Evolutionary conservation across 1,139 yeast species (phyloP).

Genomic region (Debaryomycetaceae sp.): DNA sequence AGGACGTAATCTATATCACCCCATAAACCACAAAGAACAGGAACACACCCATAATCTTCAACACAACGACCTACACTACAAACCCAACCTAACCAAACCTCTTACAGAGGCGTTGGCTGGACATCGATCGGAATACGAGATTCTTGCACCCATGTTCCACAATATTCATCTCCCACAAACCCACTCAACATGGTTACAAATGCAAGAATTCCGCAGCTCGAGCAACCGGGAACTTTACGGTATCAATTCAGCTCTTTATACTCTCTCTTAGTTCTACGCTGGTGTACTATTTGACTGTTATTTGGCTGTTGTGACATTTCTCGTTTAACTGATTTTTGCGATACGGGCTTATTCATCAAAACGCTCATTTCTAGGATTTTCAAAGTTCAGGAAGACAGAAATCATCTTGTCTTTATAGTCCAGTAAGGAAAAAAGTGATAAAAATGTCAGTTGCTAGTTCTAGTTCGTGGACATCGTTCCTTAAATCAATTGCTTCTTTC

Average conservation of each 20-base stretch:
- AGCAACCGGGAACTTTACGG: too few species aligned
- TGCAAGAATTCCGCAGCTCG: neutral
- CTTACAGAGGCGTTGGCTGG: too few species aligned
- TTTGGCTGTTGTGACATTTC: neutral
- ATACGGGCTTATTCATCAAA: neutral
- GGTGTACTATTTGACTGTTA: neutral
- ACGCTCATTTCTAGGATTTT: neutral
- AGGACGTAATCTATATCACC: too few species aligned
- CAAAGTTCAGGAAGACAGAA: neutral
- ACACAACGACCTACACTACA: too few species aligned
- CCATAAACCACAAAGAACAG: too few species aligned
- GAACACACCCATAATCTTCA: too few species aligned
- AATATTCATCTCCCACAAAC: neutral
- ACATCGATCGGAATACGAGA: too few species aligned
- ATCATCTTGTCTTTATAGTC: neutral
- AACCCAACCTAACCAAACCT: too few species aligned
- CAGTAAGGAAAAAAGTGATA: neutral
- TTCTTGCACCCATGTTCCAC: neutral
- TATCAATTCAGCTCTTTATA: too few species aligned
- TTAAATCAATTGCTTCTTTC: slow-evolving; percentile 88
- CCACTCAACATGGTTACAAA: neutral
- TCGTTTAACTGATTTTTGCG: neutral
- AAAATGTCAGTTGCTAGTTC: slow-evolving; percentile 28
- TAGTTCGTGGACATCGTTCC: slow-evolving; percentile 77
- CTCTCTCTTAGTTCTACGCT: too few species aligned